phyloP scores from a whole-genome alignment of 257 asterid species.

The Striga asiatica region DNA sequence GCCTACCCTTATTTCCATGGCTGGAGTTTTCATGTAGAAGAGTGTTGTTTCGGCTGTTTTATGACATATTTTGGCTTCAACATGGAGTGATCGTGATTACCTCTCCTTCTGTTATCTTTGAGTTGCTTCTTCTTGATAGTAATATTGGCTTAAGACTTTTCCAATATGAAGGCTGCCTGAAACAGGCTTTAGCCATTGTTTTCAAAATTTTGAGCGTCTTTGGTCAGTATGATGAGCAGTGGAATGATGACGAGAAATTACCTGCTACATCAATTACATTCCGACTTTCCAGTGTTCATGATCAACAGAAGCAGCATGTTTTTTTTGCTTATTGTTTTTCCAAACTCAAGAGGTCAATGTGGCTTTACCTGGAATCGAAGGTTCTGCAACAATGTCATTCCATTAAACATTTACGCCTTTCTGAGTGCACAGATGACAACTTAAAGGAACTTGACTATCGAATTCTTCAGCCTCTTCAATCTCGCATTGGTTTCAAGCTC shows the following conservation, averaged over 20 bases:
- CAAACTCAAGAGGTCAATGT: constrained; percentile 42
- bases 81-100: constrained; percentile 50
- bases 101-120: constrained; percentile 67
- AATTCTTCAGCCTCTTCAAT: constrained; percentile 20
- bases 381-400: constrained; percentile 54
- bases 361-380: constrained; percentile 59
- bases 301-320: constrained; percentile 43
- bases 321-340: constrained; percentile 67
- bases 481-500: constrained; percentile 27
- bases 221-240: constrained; percentile 36
- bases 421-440: constrained; percentile 79
- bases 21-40: constrained; percentile 21
- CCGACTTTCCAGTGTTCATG: constrained; percentile 43
- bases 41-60: constrained; percentile 31
- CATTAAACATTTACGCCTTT: constrained; percentile 43
- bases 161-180: constrained; percentile 63
- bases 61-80: constrained; percentile 41
- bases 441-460: constrained; percentile 52
- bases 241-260: constrained; percentile 34
- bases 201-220: constrained; percentile 51
- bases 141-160: constrained; percentile 64
- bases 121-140: constrained; percentile 80
- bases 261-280: constrained; percentile 81
- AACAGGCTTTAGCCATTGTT: constrained; percentile 53
- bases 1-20: constrained; percentile 35